phyloP scores from a whole-genome alignment of 2,329 filamentous ascomycete species.

The Blastomyces silverae region DNA sequence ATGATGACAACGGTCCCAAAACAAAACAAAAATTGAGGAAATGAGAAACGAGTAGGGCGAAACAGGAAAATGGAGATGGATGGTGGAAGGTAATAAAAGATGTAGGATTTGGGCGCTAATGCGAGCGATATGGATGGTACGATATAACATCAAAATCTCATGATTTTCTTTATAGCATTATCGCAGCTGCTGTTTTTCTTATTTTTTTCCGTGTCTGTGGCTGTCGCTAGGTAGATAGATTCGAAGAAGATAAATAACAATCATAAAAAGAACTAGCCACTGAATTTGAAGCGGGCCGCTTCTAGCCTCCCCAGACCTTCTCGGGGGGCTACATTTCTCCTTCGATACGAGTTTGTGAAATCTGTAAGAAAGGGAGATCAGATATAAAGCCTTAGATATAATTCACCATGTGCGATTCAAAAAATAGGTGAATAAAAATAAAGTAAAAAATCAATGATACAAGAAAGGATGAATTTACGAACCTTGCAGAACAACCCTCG shows the following conservation, averaged over 20 bases:
- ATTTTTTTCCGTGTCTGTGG: neutral
- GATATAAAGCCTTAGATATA: neutral
- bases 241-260: neutral
- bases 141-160: constrained; percentile 3
- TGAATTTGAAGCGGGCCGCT: constrained; percentile 79
- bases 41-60: neutral
- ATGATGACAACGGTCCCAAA: neutral
- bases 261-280: constrained; percentile 37
- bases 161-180: neutral
- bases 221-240: constrained; percentile 1
- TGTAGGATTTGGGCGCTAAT: neutral
- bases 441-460: neutral
- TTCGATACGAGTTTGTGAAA: constrained; percentile 89
- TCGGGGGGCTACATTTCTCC: constrained; percentile 89
- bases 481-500: constrained; percentile 71
- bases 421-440: no score
- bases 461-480: constrained; percentile 12
- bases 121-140: neutral
- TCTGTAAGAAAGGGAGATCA: constrained; percentile 44
- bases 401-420: neutral
- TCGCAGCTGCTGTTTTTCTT: neutral
- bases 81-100: neutral
- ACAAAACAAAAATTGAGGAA: neutral
- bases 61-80: neutral
- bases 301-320: constrained; percentile 85